These are phyloP conservation scores for Fusarium fracticaudum DNA, from an alignment of 2,329 filamentous ascomycete genomes.

Conservation along the genomic window DNA sequence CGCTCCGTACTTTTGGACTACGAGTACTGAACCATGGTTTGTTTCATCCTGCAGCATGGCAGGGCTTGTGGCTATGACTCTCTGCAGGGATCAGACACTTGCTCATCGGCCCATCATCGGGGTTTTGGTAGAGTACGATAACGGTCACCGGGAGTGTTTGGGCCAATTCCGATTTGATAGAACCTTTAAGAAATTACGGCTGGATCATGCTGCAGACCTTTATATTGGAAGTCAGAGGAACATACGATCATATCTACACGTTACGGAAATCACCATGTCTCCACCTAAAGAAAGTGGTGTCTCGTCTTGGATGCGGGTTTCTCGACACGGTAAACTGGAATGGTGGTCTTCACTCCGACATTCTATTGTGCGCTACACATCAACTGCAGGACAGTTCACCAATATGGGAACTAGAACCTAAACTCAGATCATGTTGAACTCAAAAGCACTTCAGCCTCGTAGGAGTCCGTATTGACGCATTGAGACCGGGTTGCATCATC, in stretches of 20 bases:
- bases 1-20: background rate
- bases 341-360: background rate
- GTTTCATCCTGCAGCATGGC: background rate
- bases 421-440: background rate
- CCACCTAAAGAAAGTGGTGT: rapidly evolving
- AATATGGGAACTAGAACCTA: background rate
- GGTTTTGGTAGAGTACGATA: rapidly evolving
- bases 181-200: background rate
- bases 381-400: background rate
- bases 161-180: background rate
- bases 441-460: background rate
- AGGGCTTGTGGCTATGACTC: background rate
- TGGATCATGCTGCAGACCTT: background rate
- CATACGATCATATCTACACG: background rate
- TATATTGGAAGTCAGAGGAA: background rate
- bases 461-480: background rate
- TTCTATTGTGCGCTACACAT: background rate
- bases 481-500: background rate
- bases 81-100: background rate
- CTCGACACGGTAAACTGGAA: background rate
- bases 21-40: background rate
- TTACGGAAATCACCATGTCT: background rate
- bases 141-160: background rate
- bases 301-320: background rate
- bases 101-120: background rate